Evolutionary conservation across 2,329 filamentous ascomycete genomes (phyloP), one percentile per base, ranked within the genome.

Genomic region (Colletotrichum costaricense): DNA sequence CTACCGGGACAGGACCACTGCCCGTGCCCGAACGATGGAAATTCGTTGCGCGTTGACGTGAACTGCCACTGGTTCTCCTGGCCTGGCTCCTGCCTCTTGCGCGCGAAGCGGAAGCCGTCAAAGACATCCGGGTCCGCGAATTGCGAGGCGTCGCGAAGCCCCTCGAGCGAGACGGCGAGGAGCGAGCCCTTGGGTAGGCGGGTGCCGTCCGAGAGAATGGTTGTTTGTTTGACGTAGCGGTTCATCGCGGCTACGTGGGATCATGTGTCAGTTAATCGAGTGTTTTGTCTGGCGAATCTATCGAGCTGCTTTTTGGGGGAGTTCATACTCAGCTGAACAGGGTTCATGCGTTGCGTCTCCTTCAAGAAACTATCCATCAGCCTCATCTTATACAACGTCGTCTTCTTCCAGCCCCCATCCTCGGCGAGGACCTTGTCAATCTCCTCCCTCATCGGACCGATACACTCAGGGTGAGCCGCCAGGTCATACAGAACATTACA

Each of bases 401-500:
- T 78, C 72, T 83, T 84, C 11, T 76, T 79, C 79, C 79, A 83
- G 0, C 79, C 80, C 8, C 56, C 46, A 14, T 83, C 81, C 28
- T 82, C 78, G 4, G 76, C 73, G 16, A 85, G 73, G 1, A 83
- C 79, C 0, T 72, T 67, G 2, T 77, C 65, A 8, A 87, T 83
- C 76, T 88, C 87, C 16, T 85, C 79, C 1, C 85, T 79, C 26
- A 88, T 75, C 4, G 80, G 79, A n/a, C 82, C 78, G 4, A 86
- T 76, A 38, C 81, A 80, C 59, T 86, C 83, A 0, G 82, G 82
- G 54, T 85, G 76, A 2, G 78, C 77, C 4, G 78, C 78, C 11
- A 88, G 75, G 46, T 87, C 83, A 46, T 81, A 81, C 28, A 88
- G 75, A 2, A 82, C 76, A n/a, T 84, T 81, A 2, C 80, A 79